phyloP scores from a whole-genome alignment of 106 monocot genomes.

The Dendrobium officinale region DNA sequence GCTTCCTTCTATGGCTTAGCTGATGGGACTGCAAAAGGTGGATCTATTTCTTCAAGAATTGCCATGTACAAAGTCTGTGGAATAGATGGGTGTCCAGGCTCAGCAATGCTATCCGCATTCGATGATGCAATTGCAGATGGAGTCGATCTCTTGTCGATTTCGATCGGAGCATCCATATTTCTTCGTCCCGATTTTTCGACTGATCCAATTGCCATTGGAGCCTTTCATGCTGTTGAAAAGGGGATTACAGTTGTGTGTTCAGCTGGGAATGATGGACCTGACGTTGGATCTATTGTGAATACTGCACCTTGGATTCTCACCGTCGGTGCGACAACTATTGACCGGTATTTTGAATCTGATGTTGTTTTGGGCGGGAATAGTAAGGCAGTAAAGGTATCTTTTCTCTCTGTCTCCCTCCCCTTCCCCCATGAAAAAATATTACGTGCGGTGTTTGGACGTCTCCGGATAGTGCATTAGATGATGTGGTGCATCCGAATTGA shows the following conservation, averaged over 20 bases:
- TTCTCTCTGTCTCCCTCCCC: not conserved
- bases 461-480: no score
- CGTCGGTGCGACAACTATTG: slow-evolving; percentile 61
- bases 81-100: slow-evolving; percentile 38
- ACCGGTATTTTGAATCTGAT: slow-evolving; percentile 58
- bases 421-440: no score
- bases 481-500: no score
- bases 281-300: slow-evolving; percentile 33
- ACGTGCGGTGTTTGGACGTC: no score
- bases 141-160: slow-evolving; percentile 65
- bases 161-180: slow-evolving; percentile 41
- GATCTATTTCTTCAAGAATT: slow-evolving; percentile 35
- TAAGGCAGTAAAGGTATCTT: slow-evolving; percentile 31
- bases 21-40: slow-evolving; percentile 57
- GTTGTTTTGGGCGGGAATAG: slow-evolving; percentile 49
- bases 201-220: slow-evolving; percentile 73
- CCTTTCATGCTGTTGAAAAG: slow-evolving; percentile 70
- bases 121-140: slow-evolving; percentile 66
- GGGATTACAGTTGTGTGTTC: slow-evolving; percentile 73
- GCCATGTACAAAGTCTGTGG: slow-evolving; percentile 76
- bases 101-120: slow-evolving; percentile 56
- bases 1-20: slow-evolving; percentile 82
- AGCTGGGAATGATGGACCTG: slow-evolving; percentile 76
- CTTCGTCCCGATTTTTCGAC: slow-evolving; percentile 25
- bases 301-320: slow-evolving; percentile 84